phyloP scores from a whole-genome alignment of 495 filamentous ascomycete genomes.

The Lepidopterella palustris region DNA sequence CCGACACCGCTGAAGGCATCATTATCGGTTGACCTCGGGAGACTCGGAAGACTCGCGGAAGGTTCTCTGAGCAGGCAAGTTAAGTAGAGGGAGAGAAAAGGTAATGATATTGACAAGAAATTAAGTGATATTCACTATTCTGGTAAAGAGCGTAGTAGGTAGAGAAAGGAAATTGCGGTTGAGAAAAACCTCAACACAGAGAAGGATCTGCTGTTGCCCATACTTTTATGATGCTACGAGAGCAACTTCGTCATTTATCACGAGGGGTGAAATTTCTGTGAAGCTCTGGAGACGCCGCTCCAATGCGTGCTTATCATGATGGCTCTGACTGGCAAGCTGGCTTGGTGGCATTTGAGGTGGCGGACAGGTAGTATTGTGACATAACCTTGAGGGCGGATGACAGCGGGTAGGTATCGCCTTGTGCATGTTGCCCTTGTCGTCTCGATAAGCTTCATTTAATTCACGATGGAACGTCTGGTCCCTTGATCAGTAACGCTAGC shows the following conservation, averaged over 20 bases:
- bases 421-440: not conserved
- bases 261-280: slow-evolving; percentile 6
- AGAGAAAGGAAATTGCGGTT: slow-evolving; percentile 16
- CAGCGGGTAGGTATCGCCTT: not conserved
- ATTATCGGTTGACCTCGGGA: not conserved
- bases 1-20: slow-evolving; percentile 30
- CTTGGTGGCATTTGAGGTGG: not conserved
- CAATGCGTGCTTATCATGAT: slow-evolving; percentile 8
- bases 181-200: slow-evolving; percentile 26
- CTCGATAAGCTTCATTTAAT: not conserved
- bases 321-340: slow-evolving; percentile 2
- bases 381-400: not conserved
- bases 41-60: not conserved
- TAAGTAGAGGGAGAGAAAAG: not conserved
- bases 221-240: slow-evolving; percentile 8
- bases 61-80: not conserved
- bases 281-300: slow-evolving; percentile 1
- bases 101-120: slow-evolving; percentile 6
- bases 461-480: not conserved
- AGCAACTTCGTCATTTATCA: slow-evolving; percentile 1
- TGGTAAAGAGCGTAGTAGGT: not conserved
- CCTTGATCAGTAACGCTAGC: too few relatives aligned
- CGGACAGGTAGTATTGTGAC: not conserved
- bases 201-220: slow-evolving; percentile 1
- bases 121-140: slow-evolving; percentile 1